Conservation (phyloP, 768 basidiomycete species). For the Kwoniella bestiolae region DNA sequence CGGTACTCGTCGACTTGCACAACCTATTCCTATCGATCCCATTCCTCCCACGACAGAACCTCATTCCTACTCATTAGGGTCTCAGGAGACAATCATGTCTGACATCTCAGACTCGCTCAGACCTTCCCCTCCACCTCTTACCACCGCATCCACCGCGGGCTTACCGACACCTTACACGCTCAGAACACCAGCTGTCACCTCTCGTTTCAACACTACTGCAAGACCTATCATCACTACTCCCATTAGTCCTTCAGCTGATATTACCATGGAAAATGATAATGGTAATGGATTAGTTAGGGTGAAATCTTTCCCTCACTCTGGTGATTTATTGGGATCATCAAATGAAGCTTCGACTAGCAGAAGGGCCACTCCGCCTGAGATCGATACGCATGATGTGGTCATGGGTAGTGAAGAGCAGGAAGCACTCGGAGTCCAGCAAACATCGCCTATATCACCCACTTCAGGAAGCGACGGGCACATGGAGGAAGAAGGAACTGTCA, state of each 20-base stretch:
- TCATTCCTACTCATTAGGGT: slow-evolving; percentile 3
- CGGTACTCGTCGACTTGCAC: slow-evolving; percentile 5
- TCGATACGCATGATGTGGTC: not conserved
- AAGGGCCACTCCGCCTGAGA: not conserved
- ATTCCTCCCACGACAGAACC: not conserved
- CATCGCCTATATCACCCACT: not conserved
- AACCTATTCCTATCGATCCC: slow-evolving; percentile 20
- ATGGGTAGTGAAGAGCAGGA: not conserved
- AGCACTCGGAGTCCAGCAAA: not conserved
- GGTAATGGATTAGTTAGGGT: not conserved
- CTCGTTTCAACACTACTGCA: not conserved
- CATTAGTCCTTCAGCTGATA: not conserved
- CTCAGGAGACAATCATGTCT: slow-evolving; percentile 19
- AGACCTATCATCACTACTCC: slow-evolving; percentile 11
- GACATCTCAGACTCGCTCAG: slow-evolving; percentile 20
- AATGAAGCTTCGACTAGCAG: slow-evolving; percentile 3
- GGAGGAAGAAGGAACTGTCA: not conserved
- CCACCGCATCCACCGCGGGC: slow-evolving; percentile 13
- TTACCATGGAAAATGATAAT: not conserved
- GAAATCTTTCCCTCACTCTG: slow-evolving; percentile 23
- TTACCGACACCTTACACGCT: slow-evolving; percentile 21
- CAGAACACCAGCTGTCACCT: slow-evolving; percentile 13
- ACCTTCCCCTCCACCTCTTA: slow-evolving; percentile 20
- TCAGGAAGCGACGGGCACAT: not conserved
- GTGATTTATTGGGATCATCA: slow-evolving; percentile 9